Conservation (phyloP, 768 basidiomycete genomes). For the Leccinum rimulosum region DNA sequence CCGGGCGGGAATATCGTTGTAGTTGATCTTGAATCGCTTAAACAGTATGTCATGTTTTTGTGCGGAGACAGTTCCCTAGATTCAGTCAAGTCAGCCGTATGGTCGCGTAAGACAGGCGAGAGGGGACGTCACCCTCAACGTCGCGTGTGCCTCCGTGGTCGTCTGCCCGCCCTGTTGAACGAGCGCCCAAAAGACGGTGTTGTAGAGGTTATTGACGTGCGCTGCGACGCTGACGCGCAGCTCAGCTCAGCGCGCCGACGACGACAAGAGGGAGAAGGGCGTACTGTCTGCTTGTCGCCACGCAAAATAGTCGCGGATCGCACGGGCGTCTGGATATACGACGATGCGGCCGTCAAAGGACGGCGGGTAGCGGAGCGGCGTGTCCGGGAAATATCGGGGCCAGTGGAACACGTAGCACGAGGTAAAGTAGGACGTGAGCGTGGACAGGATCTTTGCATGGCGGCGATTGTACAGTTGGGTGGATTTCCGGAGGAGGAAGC, state of each 20-base stretch:
- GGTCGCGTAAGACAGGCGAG: not conserved
- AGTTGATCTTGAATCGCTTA: constrained; percentile 80
- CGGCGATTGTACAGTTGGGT: constrained; percentile 84
- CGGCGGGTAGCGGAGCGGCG: constrained; percentile 75
- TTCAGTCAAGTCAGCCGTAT: constrained; percentile 10
- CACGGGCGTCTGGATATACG: constrained; percentile 68
- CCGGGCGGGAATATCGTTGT: constrained; percentile 68
- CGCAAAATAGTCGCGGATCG: constrained; percentile 87
- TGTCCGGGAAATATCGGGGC: constrained; percentile 73
- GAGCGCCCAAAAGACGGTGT: constrained; percentile 94
- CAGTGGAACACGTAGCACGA: constrained; percentile 88
- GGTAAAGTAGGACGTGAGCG: constrained; percentile 84
- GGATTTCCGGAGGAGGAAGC: constrained; percentile 80
- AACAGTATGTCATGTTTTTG: constrained; percentile 93
- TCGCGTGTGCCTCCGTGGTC: constrained; percentile 77
- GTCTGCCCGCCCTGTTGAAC: constrained; percentile 79
- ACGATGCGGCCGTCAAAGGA: constrained; percentile 91
- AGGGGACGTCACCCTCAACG: constrained; percentile 55
- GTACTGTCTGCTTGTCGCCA: constrained; percentile 97
- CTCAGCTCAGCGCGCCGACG: not conserved
- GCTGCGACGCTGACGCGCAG: constrained; percentile 46
- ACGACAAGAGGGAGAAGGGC: constrained; percentile 27
- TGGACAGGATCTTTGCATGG: constrained; percentile 80
- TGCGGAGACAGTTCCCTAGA: constrained; percentile 82
- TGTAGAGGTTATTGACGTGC: constrained; percentile 97